These are phyloP conservation scores for Cenococcum geophilum DNA, from an alignment of 495 filamentous ascomycete genomes.

Conservation along the genomic window DNA sequence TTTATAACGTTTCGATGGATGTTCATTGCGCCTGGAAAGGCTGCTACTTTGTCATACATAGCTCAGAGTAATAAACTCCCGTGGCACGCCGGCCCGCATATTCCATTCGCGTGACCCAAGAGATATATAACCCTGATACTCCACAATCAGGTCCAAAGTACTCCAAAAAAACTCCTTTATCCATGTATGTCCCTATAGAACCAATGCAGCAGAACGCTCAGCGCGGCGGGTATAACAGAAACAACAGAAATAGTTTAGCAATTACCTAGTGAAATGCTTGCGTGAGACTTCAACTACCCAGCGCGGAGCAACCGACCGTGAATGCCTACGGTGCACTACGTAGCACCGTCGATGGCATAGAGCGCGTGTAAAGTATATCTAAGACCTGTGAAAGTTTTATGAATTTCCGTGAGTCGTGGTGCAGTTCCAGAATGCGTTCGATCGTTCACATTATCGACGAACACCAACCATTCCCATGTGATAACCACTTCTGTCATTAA, in stretches of 20 bases:
- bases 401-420: background rate
- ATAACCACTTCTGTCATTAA: background rate
- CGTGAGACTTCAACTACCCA: background rate
- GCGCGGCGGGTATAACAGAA: constrained; percentile 2
- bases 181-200: constrained; percentile 3
- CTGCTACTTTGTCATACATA: background rate
- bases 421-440: background rate
- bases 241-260: background rate
- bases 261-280: background rate
- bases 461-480: constrained; percentile 8
- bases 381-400: background rate
- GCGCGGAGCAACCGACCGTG: background rate
- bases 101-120: background rate
- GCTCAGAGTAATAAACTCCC: background rate
- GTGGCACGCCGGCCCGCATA: background rate
- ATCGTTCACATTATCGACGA: background rate
- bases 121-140: background rate
- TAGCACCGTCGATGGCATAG: too few species aligned
- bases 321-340: background rate
- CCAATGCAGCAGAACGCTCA: constrained; percentile 7
- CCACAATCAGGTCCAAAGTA: background rate
- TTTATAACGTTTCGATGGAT: background rate
- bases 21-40: background rate
- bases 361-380: background rate
- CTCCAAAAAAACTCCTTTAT: background rate